Conservation (phyloP, 805 yeast species). For the Wickerhamiella qilinensis region DNA sequence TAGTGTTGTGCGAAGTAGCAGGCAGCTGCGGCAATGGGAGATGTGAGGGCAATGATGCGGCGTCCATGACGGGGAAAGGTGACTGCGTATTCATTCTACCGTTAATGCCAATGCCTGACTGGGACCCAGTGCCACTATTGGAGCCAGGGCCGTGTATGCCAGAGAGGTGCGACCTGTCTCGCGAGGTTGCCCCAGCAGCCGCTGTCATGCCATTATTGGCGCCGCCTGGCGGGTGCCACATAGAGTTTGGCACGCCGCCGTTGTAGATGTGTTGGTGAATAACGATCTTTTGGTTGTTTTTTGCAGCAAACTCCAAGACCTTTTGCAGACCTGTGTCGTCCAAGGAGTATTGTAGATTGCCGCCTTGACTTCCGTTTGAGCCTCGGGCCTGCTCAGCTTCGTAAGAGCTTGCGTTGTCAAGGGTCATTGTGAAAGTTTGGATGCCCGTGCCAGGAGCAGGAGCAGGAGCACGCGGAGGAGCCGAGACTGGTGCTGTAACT, state of each 20-base stretch:
- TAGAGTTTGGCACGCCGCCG: neutral
- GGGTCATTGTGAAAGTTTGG: neutral
- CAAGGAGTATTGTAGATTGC: slow-evolving; percentile 12
- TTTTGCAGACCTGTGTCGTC: slow-evolving; percentile 13
- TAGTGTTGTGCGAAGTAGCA: neutral
- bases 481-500: neutral
- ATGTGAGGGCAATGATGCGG: neutral
- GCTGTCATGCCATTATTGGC: neutral
- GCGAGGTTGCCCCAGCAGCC: neutral
- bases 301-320: slow-evolving; percentile 14
- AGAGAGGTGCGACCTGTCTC: neutral
- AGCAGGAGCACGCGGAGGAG: neutral
- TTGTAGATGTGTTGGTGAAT: slow-evolving; percentile 65
- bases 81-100: neutral
- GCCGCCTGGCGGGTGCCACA: neutral
- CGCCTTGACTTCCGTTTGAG: neutral
- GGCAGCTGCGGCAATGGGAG: neutral
- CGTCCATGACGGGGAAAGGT: neutral
- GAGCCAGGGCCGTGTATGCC: neutral
- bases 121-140: neutral
- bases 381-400: neutral
- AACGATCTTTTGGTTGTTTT: slow-evolving; percentile 27
- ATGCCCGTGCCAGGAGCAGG: no score
- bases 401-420: neutral
- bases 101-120: neutral